These are phyloP conservation scores for Myxozyma neglecta DNA, from an alignment of 805 yeast genomes.

Conservation along the genomic window DNA sequence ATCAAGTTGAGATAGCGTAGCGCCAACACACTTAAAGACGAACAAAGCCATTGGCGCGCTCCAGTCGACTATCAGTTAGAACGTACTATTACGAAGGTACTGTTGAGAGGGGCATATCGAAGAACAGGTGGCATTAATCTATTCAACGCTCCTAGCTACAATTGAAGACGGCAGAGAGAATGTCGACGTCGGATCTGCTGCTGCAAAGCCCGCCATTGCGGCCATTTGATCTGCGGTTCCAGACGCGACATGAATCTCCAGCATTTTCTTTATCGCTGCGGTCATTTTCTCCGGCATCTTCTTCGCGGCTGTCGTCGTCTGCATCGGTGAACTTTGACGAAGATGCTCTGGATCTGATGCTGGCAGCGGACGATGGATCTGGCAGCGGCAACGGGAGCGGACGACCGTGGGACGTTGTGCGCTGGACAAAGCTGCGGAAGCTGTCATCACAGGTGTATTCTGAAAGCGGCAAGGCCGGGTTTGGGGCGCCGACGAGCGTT, in stretches of 20 bases:
- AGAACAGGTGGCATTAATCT: not conserved
- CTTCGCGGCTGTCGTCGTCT: conserved; percentile 26
- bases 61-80: no score
- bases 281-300: conserved; percentile 25
- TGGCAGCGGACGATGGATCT: no score
- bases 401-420: conserved; percentile 35
- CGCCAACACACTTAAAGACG: no score
- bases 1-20: no score
- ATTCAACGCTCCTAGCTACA: not conserved
- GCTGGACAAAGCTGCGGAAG: conserved; percentile 47
- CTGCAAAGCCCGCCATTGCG: conserved; percentile 24
- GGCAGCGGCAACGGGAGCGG: not conserved
- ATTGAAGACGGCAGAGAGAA: conserved; percentile 1
- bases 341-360: not conserved
- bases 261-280: conserved; percentile 21
- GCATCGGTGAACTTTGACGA: conserved; percentile 24
- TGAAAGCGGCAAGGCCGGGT: conserved; percentile 39
- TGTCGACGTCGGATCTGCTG: conserved; percentile 22
- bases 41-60: no score
- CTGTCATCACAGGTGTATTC: conserved; percentile 44
- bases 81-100: no score
- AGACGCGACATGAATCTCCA: conserved; percentile 29
- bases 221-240: conserved; percentile 31
- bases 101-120: no score
- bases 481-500: conserved; percentile 56